Evolutionary conservation across 2,329 filamentous ascomycete species (phyloP), one percentile per base, ranked within the genome.

Genomic region (Talaromyces sp.): DNA sequence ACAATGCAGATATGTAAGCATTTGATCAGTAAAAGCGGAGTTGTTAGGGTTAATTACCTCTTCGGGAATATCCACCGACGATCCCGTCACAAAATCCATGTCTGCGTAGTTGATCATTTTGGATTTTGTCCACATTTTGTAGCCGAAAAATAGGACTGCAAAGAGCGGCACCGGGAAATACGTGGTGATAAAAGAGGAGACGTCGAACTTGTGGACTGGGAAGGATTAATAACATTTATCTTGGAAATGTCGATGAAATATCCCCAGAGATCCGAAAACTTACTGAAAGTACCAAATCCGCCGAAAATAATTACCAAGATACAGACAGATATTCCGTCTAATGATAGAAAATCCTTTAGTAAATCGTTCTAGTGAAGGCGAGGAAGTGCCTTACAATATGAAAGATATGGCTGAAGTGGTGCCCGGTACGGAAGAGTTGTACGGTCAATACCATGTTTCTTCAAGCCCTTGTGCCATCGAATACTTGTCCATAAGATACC

Each of bases 321-420:
- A 58, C 65, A 65, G 10, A 69, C 57, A 49, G 57, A 60, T 17
- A 66, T 66, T 36, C 64, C 65, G 53, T 65, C 64, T 66, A 28
- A 32, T 51, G 32, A 13, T n/a, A 44, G 32, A 58, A 32, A 3
- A 36, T 5, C 5, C 5, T 3, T 63, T 57, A n/a, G 62, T 17
- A 28, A 66, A 55, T 0, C 55, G 52, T 9, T 57, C 58, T 4
- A 42, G n/a, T 4, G 62, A 49, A 42, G 56, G 60, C 13, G 59
- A 33, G n/a, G n/a, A n/a, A 19, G 15, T 6, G 44, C 13, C 44
- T 28, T 36, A 64, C 59, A 59, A 68, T 82, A 91, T 0, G 88
- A 83, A 2, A 85, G 85, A 69, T 88, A 92, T 0, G 89, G 85
- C 67, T 87, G 85, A 3, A 86, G 15, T 5, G 60, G 60, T 2